Evolutionary conservation across 208 protist species (phyloP).

Genomic region (Vickermania spadyakhi): DNA sequence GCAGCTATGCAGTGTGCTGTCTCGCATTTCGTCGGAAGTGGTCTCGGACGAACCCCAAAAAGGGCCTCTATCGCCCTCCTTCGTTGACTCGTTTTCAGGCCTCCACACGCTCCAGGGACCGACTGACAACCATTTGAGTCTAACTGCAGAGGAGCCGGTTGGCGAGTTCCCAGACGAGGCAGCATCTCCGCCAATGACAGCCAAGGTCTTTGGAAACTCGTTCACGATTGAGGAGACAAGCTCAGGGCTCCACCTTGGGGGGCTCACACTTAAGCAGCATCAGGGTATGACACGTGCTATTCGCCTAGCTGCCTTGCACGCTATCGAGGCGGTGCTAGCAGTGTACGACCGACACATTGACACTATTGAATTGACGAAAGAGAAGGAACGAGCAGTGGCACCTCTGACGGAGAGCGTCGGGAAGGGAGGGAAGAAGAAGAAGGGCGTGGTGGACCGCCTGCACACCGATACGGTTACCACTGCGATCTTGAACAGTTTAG

Average conservation of each 20-base stretch:
- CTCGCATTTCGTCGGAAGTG: neutral
- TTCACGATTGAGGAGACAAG: neutral
- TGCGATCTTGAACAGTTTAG: slow-evolving; percentile 2
- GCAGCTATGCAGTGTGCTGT: slow-evolving; percentile 1
- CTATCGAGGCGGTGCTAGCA: neutral
- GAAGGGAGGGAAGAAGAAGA: neutral
- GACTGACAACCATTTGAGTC: neutral
- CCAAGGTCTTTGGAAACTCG: neutral
- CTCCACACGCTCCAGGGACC: neutral
- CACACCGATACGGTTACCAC: slow-evolving; percentile 6
- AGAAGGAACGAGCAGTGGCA: neutral
- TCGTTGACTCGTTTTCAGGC: neutral
- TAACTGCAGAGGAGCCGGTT: neutral
- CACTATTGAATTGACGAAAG: neutral
- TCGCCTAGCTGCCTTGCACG: slow-evolving; percentile 1
- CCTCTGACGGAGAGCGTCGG: neutral
- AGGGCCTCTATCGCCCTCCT: neutral
- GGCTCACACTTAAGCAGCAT: neutral
- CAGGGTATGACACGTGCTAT: slow-evolving; percentile 1
- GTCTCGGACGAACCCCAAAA: neutral
- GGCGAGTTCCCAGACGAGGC: neutral
- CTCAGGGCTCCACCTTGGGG: neutral
- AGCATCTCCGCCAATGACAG: neutral
- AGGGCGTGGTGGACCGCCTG: neutral
- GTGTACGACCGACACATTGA: neutral